Evolutionary conservation across 1,139 yeast genomes (phyloP).

Genomic region (Geotrichum europaeum): DNA sequence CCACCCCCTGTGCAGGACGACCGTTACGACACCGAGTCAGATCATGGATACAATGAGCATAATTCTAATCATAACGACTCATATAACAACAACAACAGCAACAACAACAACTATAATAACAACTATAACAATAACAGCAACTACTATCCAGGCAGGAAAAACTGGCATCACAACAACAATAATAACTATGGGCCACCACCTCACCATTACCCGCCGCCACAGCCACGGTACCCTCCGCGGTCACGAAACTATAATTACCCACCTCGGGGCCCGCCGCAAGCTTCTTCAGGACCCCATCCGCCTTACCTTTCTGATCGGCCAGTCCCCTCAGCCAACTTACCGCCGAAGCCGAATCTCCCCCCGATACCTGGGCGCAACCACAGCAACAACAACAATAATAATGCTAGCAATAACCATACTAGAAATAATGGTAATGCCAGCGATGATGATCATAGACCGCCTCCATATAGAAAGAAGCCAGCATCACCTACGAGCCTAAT

Average conservation of each 20-base stretch:
- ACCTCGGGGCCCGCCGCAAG: background rate
- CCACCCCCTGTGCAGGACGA: slow-evolving; percentile 3
- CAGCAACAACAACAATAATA: background rate
- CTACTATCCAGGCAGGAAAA: slow-evolving; percentile 3
- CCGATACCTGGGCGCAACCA: background rate
- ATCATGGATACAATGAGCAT: slow-evolving; percentile 3
- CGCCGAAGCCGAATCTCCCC: slow-evolving; percentile 4
- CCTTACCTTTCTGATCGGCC: background rate
- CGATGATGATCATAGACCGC: background rate
- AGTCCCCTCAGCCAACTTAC: background rate
- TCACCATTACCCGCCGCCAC: background rate
- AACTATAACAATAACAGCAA: slow-evolving; percentile 11
- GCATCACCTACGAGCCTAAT: background rate
- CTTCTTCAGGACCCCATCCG: background rate
- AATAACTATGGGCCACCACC: background rate
- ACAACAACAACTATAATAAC: slow-evolving; percentile 3
- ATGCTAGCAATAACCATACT: background rate
- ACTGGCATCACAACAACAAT: slow-evolving; percentile 2
- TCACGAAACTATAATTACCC: background rate
- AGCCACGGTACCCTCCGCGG: background rate
- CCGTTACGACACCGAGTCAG: slow-evolving; percentile 4
- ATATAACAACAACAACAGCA: background rate
- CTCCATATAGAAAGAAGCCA: background rate
- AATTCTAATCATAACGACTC: slow-evolving; percentile 1
- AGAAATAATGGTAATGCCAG: background rate